phyloP scores from a whole-genome alignment of 2,329 filamentous ascomycete genomes.

The Fusarium sp. region DNA sequence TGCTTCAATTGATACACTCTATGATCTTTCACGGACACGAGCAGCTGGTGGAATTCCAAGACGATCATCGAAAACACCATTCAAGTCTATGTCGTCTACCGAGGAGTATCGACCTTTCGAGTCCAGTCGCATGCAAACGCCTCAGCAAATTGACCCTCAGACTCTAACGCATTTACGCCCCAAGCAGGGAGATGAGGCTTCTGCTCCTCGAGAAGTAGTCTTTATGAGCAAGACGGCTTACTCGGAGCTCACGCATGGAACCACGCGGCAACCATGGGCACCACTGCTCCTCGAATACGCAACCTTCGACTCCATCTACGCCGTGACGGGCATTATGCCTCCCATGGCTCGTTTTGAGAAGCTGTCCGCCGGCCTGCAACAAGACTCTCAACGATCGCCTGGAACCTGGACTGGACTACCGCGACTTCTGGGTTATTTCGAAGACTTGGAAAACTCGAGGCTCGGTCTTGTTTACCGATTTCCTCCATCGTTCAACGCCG shows the following conservation, averaged over 20 bases:
- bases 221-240: slow-evolving; percentile 65
- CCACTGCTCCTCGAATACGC: slow-evolving; percentile 80
- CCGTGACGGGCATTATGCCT: slow-evolving; percentile 72
- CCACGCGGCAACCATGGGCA: slow-evolving; percentile 60
- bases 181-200: slow-evolving; percentile 53
- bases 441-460: slow-evolving; percentile 76
- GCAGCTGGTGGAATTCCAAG: slow-evolving; percentile 57
- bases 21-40: slow-evolving; percentile 78
- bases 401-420: slow-evolving; percentile 72
- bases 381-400: slow-evolving; percentile 63
- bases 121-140: slow-evolving; percentile 71
- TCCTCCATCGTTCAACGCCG: slow-evolving; percentile 72
- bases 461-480: slow-evolving; percentile 82
- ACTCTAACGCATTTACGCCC: slow-evolving; percentile 63
- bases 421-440: slow-evolving; percentile 76
- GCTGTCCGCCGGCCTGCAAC: slow-evolving; percentile 69
- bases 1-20: slow-evolving; percentile 82
- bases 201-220: slow-evolving; percentile 60
- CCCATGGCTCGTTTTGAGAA: slow-evolving; percentile 75
- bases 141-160: slow-evolving; percentile 69
- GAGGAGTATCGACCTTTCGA: slow-evolving; percentile 67
- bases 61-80: slow-evolving; percentile 49
- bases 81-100: slow-evolving; percentile 53
- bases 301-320: slow-evolving; percentile 71
- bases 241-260: slow-evolving; percentile 59